phyloP scores from a whole-genome alignment of 345 rosid genomes.

The Cochlearia excelsa region DNA sequence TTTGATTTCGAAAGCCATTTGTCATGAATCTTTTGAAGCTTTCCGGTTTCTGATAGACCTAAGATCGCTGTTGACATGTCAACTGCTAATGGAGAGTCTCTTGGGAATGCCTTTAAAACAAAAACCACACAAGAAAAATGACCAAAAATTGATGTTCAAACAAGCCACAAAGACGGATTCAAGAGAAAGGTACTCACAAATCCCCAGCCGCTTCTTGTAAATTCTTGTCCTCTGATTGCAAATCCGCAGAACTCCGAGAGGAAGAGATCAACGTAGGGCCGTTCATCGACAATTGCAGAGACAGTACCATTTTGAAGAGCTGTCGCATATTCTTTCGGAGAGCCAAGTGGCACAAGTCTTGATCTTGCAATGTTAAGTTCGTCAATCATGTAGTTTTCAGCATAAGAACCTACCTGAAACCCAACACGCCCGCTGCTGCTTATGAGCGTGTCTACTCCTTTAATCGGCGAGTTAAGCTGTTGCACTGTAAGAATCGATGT shows the following conservation, averaged over 20 bases:
- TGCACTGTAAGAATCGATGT: slow-evolving; percentile 87
- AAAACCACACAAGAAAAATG: slow-evolving; percentile 3
- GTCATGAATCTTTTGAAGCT: slow-evolving; percentile 73
- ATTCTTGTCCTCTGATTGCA: slow-evolving; percentile 74
- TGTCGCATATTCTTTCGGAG: slow-evolving; percentile 66
- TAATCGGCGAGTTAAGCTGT: slow-evolving; percentile 85
- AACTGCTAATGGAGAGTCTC: slow-evolving; percentile 79
- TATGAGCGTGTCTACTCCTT: slow-evolving; percentile 73
- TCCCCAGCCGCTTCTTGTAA: slow-evolving; percentile 88
- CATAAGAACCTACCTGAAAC: slow-evolving; percentile 80
- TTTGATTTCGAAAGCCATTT: slow-evolving; percentile 55
- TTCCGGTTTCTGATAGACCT: slow-evolving; percentile 69
- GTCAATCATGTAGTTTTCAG: slow-evolving; percentile 67
- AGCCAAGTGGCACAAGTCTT: slow-evolving; percentile 73
- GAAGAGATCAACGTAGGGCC: slow-evolving; percentile 69
- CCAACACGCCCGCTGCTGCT: slow-evolving; percentile 51
- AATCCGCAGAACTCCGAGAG: slow-evolving; percentile 66
- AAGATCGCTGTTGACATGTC: slow-evolving; percentile 93
- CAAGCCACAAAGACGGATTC: slow-evolving; percentile 5
- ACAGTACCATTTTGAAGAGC: slow-evolving; percentile 75
- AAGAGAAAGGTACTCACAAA: slow-evolving; percentile 58
- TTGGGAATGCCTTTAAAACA: slow-evolving; percentile 63
- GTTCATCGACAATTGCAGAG: slow-evolving; percentile 81
- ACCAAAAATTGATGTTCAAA: slow-evolving; percentile 8
- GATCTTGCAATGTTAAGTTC: slow-evolving; percentile 69